A percentile compares a stretch with the other conserved stretches of the same genome.
Evolutionary conservation across 345 rosid genomes (phyloP).

Genomic region (Eucalyptus sp.): DNA sequence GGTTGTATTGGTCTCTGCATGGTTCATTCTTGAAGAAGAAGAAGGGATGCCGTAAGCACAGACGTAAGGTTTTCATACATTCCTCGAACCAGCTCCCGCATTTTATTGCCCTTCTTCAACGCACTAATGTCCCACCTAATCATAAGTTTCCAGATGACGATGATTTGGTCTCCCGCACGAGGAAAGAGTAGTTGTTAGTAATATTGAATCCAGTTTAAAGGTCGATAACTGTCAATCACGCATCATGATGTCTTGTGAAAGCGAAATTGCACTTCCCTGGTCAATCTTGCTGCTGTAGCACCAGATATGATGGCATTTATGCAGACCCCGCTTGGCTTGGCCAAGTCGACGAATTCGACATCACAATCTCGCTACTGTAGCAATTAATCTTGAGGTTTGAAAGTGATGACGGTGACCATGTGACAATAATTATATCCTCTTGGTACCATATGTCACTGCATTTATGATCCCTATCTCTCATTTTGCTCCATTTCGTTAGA

Average conservation of each 20-base stretch:
- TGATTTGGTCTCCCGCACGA: neutral
- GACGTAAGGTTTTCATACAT: neutral
- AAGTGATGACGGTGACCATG: neutral
- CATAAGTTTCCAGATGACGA: neutral
- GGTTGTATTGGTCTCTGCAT: neutral
- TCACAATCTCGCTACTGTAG: neutral
- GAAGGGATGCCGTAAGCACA: neutral
- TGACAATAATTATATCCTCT: neutral
- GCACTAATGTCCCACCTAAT: neutral
- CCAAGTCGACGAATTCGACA: neutral
- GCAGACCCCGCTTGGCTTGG: neutral
- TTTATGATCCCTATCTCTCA: constrained; percentile 2
- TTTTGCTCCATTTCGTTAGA: neutral
- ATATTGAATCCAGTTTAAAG: neutral
- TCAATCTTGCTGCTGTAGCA: neutral
- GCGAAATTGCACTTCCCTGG: neutral
- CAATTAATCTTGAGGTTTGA: neutral
- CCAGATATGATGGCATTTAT: neutral
- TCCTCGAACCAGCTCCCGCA: neutral
- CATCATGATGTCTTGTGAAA: neutral
- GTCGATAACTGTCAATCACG: neutral
- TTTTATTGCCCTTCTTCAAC: neutral
- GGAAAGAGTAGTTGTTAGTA: neutral
- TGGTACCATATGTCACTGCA: neutral
- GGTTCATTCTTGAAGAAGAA: neutral